phyloP scores from a whole-genome alignment of 768 basidiomycete species.

The Leccinum variicolor region DNA sequence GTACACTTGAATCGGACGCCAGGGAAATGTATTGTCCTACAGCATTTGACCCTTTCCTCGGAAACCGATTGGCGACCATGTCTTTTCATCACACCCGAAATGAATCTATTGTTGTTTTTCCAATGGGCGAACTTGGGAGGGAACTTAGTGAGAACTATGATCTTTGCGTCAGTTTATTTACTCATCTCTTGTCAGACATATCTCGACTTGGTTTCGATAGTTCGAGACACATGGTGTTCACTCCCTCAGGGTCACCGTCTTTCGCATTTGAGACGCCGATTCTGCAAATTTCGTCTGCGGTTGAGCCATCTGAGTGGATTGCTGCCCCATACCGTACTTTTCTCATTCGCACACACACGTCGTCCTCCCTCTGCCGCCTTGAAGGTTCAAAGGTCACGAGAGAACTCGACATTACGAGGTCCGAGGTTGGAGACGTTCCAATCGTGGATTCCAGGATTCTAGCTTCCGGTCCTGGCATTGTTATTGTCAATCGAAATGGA shows the following conservation, averaged over 20 bases:
- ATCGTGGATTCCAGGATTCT: constrained; percentile 48
- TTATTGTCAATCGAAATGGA: constrained; percentile 50
- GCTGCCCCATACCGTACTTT: constrained; percentile 17
- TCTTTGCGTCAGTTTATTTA: background rate
- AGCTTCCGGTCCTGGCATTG: constrained; percentile 30
- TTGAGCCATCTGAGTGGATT: constrained; percentile 13
- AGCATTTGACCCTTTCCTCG: constrained; percentile 54
- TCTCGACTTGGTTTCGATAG: constrained; percentile 35
- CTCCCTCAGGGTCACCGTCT: constrained; percentile 39
- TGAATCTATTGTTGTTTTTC: constrained; percentile 47
- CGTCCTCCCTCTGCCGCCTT: constrained; percentile 40
- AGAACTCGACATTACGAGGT: constrained; percentile 36
- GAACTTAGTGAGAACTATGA: constrained; percentile 55
- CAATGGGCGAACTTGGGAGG: constrained; percentile 56
- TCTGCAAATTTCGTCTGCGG: constrained; percentile 50
- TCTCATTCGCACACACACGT: constrained; percentile 45
- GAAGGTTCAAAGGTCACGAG: constrained; percentile 26
- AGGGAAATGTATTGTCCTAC: constrained; percentile 32
- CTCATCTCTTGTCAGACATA: constrained; percentile 40
- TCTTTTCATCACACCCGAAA: constrained; percentile 25
- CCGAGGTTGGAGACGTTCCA: constrained; percentile 39
- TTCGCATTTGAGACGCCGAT: constrained; percentile 65
- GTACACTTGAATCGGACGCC: constrained; percentile 49
- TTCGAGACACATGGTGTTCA: constrained; percentile 18
- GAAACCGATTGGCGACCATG: constrained; percentile 49